Percentiles rank a stretch among this genome's conserved stretches.
Evolutionary conservation across 1,284 basidiomycete genomes (phyloP).

Genomic region (Fomitopsis schrenkii): DNA sequence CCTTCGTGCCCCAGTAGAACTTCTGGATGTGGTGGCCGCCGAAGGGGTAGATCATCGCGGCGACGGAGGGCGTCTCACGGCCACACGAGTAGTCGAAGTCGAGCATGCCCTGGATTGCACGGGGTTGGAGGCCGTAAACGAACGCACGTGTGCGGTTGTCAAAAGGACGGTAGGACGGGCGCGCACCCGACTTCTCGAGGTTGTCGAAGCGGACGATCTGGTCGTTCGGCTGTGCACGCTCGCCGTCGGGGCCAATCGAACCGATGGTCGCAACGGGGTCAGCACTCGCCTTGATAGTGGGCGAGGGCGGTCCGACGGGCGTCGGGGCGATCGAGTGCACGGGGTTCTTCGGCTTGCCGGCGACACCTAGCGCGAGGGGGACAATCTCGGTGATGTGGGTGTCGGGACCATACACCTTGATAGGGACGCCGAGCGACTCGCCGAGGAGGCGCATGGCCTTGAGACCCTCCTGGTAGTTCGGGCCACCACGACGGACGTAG

Average conservation of each 20-base stretch:
- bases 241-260: constrained; percentile 74
- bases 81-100: constrained; percentile 99
- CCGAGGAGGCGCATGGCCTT: constrained; percentile 98
- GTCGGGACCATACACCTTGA: constrained; percentile 96
- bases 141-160: constrained; percentile 92
- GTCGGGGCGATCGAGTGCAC: constrained; percentile 37
- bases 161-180: constrained; percentile 87
- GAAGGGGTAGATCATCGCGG: constrained; percentile 99
- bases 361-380: constrained; percentile 91
- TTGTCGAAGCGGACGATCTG: constrained; percentile 86
- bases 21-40: constrained; percentile 99
- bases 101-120: constrained; percentile 99
- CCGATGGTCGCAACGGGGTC: constrained; percentile 45
- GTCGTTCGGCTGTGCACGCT: constrained; percentile 82
- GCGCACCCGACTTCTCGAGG: constrained; percentile 33
- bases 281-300: constrained; percentile 22
- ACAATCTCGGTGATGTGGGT: constrained; percentile 99
- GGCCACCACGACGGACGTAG: constrained; percentile 96
- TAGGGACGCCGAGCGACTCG: constrained; percentile 95
- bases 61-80: constrained; percentile 88
- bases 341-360: constrained; percentile 37
- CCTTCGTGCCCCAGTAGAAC: constrained; percentile 99
- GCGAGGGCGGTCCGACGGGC: constrained; percentile 31
- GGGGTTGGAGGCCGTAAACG: constrained; percentile 97
- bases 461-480: constrained; percentile 99